Evolutionary conservation across 2,329 filamentous ascomycete species (phyloP).

Genomic region (Talaromyces sp.): DNA sequence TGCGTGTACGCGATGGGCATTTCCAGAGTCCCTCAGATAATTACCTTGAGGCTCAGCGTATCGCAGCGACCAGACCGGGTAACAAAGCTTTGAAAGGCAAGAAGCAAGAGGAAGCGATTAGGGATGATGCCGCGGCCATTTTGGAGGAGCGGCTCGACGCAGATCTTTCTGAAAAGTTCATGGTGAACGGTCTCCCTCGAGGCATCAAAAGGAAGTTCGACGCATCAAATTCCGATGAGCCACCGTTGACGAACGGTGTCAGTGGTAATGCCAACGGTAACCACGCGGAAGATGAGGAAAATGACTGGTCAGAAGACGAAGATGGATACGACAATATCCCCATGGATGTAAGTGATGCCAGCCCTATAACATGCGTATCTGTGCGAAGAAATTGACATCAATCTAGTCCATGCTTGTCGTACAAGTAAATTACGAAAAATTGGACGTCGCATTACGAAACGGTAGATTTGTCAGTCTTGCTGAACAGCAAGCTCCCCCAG

Average conservation of each 20-base stretch:
- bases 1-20: conserved; percentile 43
- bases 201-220: conserved; percentile 38
- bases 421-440: conserved; percentile 82
- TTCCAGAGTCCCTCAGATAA: conserved; percentile 47
- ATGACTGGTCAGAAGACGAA: conserved; percentile 42
- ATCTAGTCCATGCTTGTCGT: conserved; percentile 70
- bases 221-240: conserved; percentile 21
- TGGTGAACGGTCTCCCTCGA: conserved; percentile 36
- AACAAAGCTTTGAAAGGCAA: conserved; percentile 43
- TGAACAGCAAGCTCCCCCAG: conserved; percentile 68
- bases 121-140: conserved; percentile 31
- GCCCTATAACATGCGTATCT: too few relatives aligned
- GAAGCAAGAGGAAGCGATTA: conserved; percentile 37
- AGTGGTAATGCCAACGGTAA: conserved; percentile 28
- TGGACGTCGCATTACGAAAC: conserved; percentile 79
- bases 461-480: conserved; percentile 74
- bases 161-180: conserved; percentile 36
- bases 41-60: conserved; percentile 40
- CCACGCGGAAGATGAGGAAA: conserved; percentile 31
- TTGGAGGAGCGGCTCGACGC: conserved; percentile 39
- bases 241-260: conserved; percentile 26
- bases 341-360: conserved; percentile 40
- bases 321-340: conserved; percentile 36
- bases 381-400: conserved; percentile 5
- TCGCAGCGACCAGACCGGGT: conserved; percentile 33